A percentile compares a stretch with the other conserved stretches of the same genome.
These are phyloP conservation scores for Nyctanthes arbortristis DNA, from an alignment of 257 asterid species.

Conservation along the genomic window DNA sequence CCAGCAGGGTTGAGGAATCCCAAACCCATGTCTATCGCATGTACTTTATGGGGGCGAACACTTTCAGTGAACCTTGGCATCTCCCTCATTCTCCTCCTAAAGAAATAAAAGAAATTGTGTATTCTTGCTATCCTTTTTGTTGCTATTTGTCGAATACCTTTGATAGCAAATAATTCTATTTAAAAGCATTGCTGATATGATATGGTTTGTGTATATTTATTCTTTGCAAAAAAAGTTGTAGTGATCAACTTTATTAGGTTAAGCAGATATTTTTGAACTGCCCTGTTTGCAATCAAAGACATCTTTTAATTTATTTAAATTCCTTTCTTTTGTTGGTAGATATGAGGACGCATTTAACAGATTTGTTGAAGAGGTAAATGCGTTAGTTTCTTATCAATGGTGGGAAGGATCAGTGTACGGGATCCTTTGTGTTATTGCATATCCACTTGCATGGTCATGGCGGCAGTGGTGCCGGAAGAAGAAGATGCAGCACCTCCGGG, in stretches of 20 bases:
- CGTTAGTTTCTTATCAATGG: constrained; percentile 84
- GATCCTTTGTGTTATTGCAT: constrained; percentile 59
- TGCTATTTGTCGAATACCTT: constrained; percentile 11
- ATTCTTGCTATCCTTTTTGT: constrained; percentile 33
- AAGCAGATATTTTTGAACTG: constrained; percentile 15
- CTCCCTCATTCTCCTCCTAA: constrained; percentile 87
- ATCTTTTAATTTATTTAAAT: constrained; percentile 7
- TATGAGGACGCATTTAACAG: constrained; percentile 90
- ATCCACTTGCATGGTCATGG: constrained; percentile 94
- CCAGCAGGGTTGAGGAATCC: constrained; percentile 80
- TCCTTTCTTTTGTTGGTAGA: constrained; percentile 43
- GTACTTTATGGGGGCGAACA: constrained; percentile 81
- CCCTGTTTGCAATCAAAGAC: constrained; percentile 1
- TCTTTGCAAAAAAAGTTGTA: background rate
- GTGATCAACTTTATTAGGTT: background rate
- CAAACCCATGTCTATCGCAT: constrained; percentile 82
- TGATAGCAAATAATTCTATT: background rate
- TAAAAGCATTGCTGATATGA: constrained; percentile 7
- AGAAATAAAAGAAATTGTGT: constrained; percentile 85
- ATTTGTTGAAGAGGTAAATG: constrained; percentile 80
- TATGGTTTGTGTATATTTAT: background rate
- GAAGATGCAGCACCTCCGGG: constrained; percentile 78
- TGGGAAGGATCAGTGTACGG: constrained; percentile 91
- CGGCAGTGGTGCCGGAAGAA: constrained; percentile 78
- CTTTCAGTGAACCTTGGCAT: constrained; percentile 89